A percentile compares a stretch with the other conserved stretches of the same genome.
These are phyloP conservation scores for Beauveria varroae DNA, from an alignment of 2,329 filamentous ascomycete species.

Conservation along the genomic window DNA sequence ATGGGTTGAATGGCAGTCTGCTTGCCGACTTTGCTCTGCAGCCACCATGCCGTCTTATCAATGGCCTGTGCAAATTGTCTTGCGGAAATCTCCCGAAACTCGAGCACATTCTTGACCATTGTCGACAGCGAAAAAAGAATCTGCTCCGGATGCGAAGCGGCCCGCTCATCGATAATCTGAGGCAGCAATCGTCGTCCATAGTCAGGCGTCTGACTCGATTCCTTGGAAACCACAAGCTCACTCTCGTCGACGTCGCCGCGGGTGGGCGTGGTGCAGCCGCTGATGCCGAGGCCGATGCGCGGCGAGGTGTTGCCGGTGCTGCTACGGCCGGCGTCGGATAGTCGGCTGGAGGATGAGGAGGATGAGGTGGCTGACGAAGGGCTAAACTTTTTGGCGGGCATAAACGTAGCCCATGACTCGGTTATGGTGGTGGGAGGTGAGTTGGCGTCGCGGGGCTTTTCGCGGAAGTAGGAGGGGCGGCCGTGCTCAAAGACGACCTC, in stretches of 20 bases:
- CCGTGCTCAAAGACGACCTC: conserved; percentile 18
- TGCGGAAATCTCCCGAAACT: conserved; percentile 19
- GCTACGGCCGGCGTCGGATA: neutral
- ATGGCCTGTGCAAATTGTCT: conserved; percentile 19
- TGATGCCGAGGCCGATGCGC: neutral
- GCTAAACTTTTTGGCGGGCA: conserved; percentile 2
- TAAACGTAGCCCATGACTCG: conserved; percentile 1
- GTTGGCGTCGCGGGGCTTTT: conserved; percentile 4
- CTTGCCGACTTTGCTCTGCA: conserved; percentile 17
- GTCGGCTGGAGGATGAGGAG: neutral
- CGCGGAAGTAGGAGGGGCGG: conserved; percentile 17
- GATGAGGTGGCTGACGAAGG: neutral
- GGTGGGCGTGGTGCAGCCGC: neutral
- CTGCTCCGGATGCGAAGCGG: conserved; percentile 19
- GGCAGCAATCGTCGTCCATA: conserved; percentile 20
- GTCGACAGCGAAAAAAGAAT: conserved; percentile 19
- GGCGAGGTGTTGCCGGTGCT: neutral
- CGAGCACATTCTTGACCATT: conserved; percentile 9
- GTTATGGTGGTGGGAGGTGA: neutral
- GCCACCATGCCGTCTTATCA: conserved; percentile 25
- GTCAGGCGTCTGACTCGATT: conserved; percentile 2
- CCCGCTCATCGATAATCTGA: conserved; percentile 22
- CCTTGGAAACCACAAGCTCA: neutral
- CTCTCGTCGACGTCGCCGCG: neutral
- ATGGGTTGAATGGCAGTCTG: conserved; percentile 15